Percentiles rank a stretch among this genome's conserved stretches.
Conservation (phyloP, 306 rosid species). For the Albizia julibrissin region DNA sequence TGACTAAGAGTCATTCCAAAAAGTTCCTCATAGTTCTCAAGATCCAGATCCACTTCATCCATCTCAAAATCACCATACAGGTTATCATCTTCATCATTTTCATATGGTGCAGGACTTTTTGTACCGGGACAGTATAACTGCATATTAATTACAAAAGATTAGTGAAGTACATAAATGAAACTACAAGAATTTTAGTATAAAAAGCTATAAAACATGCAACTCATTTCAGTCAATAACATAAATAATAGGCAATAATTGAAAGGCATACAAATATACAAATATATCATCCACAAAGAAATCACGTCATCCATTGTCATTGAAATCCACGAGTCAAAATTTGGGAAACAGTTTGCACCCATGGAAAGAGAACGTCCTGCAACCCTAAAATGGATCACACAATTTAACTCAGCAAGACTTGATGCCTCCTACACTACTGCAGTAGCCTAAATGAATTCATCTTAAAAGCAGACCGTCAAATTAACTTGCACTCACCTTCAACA, state of each 20-base stretch:
- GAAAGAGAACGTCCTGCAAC: constrained; percentile 21
- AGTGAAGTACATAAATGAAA: constrained; percentile 37
- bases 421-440: not conserved
- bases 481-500: constrained; percentile 21
- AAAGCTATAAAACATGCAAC: constrained; percentile 19
- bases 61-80: constrained; percentile 70
- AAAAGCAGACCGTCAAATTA: not conserved
- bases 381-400: constrained; percentile 3
- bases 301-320: constrained; percentile 21
- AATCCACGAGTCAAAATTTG: constrained; percentile 16
- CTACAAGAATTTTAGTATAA: constrained; percentile 3
- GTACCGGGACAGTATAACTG: constrained; percentile 63
- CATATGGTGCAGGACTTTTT: constrained; percentile 49
- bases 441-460: not conserved
- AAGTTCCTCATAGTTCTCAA: constrained; percentile 90
- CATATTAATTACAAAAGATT: constrained; percentile 43
- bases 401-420: constrained; percentile 7
- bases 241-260: constrained; percentile 13
- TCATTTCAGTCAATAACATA: constrained; percentile 18
- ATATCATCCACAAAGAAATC: not conserved
- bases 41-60: constrained; percentile 83
- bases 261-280: not conserved
- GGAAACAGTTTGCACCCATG: not conserved
- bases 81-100: constrained; percentile 58
- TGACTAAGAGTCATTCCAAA: constrained; percentile 78